Evolutionary conservation across 1,284 basidiomycete species (phyloP).

Genomic region (Coniophora puteana): DNA sequence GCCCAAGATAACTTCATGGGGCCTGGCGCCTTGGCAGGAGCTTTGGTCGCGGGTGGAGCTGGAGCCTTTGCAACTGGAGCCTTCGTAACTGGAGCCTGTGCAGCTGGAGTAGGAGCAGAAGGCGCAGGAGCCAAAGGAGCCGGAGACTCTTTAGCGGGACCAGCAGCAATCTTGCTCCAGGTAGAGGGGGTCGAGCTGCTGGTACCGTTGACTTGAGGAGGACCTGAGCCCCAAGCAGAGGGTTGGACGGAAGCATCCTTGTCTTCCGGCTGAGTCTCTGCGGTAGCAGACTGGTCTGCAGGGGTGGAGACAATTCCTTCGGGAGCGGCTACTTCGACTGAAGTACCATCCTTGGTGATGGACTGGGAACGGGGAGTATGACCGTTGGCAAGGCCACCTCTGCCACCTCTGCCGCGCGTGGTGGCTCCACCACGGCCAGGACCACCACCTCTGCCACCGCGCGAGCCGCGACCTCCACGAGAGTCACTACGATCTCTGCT

Average conservation of each 20-base stretch:
- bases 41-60: conserved; percentile 18
- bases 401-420: conserved; percentile 49
- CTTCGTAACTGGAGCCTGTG: conserved; percentile 7
- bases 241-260: conserved; percentile 11
- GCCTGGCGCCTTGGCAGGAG: conserved; percentile 52
- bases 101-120: conserved; percentile 12
- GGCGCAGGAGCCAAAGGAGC: conserved; percentile 8
- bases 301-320: conserved; percentile 3
- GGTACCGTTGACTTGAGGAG: not conserved
- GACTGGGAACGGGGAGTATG: conserved; percentile 26
- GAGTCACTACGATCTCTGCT: conserved; percentile 50
- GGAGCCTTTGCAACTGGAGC: conserved; percentile 23
- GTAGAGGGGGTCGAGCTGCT: too few relatives aligned
- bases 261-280: not conserved
- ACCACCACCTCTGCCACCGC: conserved; percentile 61
- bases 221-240: not conserved
- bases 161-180: too few relatives aligned
- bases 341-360: too few relatives aligned
- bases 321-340: too few relatives aligned
- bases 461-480: conserved; percentile 62
- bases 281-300: not conserved
- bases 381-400: conserved; percentile 36
- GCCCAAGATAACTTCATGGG: conserved; percentile 79
- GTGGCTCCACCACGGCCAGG: conserved; percentile 52
- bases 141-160: conserved; percentile 12